Base-by-base conservation (phyloP, 306 rosid genomes). In the Aeschynomene evenia region DNA sequence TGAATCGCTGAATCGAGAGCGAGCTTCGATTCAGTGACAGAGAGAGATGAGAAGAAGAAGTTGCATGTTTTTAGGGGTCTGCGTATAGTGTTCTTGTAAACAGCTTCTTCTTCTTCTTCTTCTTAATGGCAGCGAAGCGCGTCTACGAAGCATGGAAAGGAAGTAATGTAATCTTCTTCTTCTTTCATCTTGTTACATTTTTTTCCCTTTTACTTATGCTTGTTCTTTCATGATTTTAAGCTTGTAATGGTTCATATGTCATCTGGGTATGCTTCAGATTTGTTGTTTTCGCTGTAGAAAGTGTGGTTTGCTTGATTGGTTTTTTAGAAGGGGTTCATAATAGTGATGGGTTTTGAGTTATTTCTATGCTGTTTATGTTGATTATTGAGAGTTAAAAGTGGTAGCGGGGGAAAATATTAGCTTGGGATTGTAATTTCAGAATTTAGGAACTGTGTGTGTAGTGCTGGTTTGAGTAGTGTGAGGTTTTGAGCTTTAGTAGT, bases 131-230 rank as follows among this genome's bases (percentile, higher is more conserved):
- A 28, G 82, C 80, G 16, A 84, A 84, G 84, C 98, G 95, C 80
- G 89, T 89, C 50, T 89, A 86, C 76, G 81, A 92, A 86, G 86
- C 83, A 76, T 92, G 98, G 96, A 89, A 86, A 86, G 96, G 96
- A 79, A 86, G 90, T 82, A 92, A 92, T 77, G 98, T 92, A 78
- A 86, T 88, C 22, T 51, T 51, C 43, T 53, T 66, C 6, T 34
- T 13, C 4, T 24, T 20, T 13, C 6, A 2, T 9, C 16, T 7
- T 10, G 0, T 36, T 29, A 28, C 31, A 28, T 39, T 0, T 1
- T 0, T 58, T 21, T 36, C 5, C 3, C 31, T 28, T 28, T 24
- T 4, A 14, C 13, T 65, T n/a, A 33, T 78, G 24, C 54, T 61
- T 18, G 14, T 39, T 31, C 65, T 42, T 18, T 64, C 5, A 2